Evolutionary conservation across 2,329 filamentous ascomycete species (phyloP), one percentile per base, ranked within the genome.

Genomic region (Cryphonectria parasitica): DNA sequence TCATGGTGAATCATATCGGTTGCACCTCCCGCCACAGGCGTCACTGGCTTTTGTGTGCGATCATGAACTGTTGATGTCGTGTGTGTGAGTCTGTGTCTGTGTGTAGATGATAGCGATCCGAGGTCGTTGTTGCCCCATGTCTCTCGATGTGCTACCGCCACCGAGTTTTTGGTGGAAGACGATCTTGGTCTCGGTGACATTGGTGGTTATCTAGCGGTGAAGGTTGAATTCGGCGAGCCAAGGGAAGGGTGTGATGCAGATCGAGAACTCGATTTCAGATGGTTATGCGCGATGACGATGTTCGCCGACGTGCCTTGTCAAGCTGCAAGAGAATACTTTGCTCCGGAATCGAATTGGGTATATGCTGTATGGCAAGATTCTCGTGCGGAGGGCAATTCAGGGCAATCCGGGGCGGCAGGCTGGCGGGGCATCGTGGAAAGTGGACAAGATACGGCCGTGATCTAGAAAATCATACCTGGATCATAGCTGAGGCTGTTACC

Each of bases 201-300:
- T 19, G n/a, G 25, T 19, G 28, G 28, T 58, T 34, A 58, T 31
- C 54, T 58, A 31, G 54, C 54, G 54, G 54, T 58, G 54, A 58
- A 28, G 28, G 13, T 3, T n/a, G 11, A 11, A 22, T n/a, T 58
- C 54, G 54, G 13, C 54, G 54, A 58, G 15, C 13, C 54, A 28
- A 31, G 54, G 31, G 54, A 34, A 13, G 54, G 54, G 54, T 8
- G 13, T 58, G 54, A 58, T 31, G 25, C 54, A 58, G 45, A 28
- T 58, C 15, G 28, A 31, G 28, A 19, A 31, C 17, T 31, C 5
- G 54, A 58, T 19, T 31, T 11, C 15, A 31, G 54, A 31, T 31
- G 54, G 43, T 28, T 34, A 58, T 58, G 54, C 54, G 15, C 28
- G 54, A 58, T 58, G 54, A 58, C 54, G 54, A 34, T 58, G 54